Base-by-base conservation (phyloP, 352 stramenopile species). In the Globisporangium cederbergense region DNA sequence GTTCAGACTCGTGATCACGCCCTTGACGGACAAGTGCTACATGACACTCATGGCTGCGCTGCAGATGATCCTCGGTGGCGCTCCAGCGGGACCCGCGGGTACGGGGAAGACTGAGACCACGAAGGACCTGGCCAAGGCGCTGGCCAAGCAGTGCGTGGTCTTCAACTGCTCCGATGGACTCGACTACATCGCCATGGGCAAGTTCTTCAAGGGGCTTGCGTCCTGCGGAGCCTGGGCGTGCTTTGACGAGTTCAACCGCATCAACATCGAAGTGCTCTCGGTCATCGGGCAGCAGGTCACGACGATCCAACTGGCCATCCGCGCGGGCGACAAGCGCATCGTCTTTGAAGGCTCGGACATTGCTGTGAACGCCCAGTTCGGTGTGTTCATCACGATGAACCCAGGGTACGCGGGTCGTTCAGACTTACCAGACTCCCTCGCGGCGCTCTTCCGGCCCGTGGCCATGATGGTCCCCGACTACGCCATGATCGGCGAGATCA, bases 391-490 rank as follows among this genome's bases (percentile, higher is more conserved):
- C 64, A 98, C 94, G 0, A 98, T 98, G 94, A 98, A 98, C 73
- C 94, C 94, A 2, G 94, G 87, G 5, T 98, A 98, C 67, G 96
- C 96, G 18, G 96, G 96, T 11, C 90, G 96, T 5, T 97, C 91
- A 0, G 96, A 98, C 58, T 75, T 98, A 10, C 96, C 96, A 0
- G 96, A 98, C 68, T 98, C 98, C 16, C 78, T 98, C 4, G 94
- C 97, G 38, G 96, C 95, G 9, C 67, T 98, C 2, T 98, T 98
- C 64, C 85, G 96, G 22, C 96, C 96, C 0, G 96, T 98, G 28
- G 96, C 96, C 4, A 98, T 98, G 96, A 99, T 98, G 96, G 94
- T 98, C 20, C 94, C 94, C 0, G 93, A 98, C 70, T 98, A 98
- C 64, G 92, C 89, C 5, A 91, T 98, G 68, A 98, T 98, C 57